Percentiles rank a stretch among this genome's conserved stretches.
Evolutionary conservation across 2,329 filamentous ascomycete species (phyloP).

Genomic region (Verticillium tricorpus): DNA sequence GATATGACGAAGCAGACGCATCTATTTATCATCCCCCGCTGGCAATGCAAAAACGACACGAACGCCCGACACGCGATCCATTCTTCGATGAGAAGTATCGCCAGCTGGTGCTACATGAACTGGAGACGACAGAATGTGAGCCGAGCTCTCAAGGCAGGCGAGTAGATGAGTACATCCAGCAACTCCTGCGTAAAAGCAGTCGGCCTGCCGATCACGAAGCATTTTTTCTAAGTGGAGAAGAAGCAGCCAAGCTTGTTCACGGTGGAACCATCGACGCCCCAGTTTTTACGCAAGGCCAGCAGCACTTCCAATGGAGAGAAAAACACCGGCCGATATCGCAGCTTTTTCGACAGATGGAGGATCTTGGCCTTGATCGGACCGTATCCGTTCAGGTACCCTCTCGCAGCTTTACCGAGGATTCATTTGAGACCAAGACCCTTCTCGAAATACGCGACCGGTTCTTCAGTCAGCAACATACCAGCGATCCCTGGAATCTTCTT

Average conservation of each 20-base stretch:
- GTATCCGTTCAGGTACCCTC: conserved; percentile 13
- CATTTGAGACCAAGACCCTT: conserved; percentile 7
- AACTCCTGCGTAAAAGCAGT: background rate
- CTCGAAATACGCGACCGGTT: conserved; percentile 8
- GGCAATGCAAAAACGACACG: background rate
- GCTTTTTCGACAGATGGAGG: conserved; percentile 9
- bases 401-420: conserved; percentile 2
- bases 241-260: background rate
- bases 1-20: background rate
- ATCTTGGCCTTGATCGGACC: background rate
- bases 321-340: conserved; percentile 7
- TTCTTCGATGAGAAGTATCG: background rate
- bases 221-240: background rate
- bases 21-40: background rate
- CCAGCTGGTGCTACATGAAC: background rate
- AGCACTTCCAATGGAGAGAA: conserved; percentile 12
- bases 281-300: conserved; percentile 12
- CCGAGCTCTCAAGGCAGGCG: background rate
- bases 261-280: conserved; percentile 4
- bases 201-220: background rate
- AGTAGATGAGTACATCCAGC: background rate
- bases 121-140: background rate
- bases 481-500: conserved; percentile 8
- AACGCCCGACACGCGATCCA: background rate
- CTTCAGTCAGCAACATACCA: conserved; percentile 1